Evolutionary conservation across 2,329 filamentous ascomycete genomes (phyloP), one percentile per base, ranked within the genome.

Genomic region (Aspergillus fischeri): DNA sequence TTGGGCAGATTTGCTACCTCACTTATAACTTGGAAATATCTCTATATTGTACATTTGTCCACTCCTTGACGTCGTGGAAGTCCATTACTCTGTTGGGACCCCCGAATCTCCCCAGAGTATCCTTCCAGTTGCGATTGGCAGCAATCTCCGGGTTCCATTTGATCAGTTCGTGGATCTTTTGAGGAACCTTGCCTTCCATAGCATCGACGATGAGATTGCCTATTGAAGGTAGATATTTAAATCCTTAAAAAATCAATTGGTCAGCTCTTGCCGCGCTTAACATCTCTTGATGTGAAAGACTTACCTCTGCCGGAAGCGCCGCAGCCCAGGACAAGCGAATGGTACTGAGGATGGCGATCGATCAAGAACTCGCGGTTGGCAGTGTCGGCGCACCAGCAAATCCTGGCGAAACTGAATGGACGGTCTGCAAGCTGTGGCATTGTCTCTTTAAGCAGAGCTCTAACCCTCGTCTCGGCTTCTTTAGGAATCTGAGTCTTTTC

Each of bases 381-480:
- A 0, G 82, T 84, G 61, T 84, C 83, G 0, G 81, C 79, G 58
- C 81, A 82, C 82, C 83, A 84, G 65, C 81, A 84, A 49, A 85
- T 78, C 4, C 80, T 71, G 3, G 79, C 79, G 57, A 81, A 82
- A 51, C 72, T 77, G 52, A 85, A 80, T 0, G 75, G 74, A 1
- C 81, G 75, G 2, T 77, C 65, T 1, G 77, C 75, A 4, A 84
- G 75, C 42, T 83, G 80, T 1, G 82, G 81, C 73, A 84, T 78
- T 1, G 78, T 80, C 51, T 82, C 79, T 6, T 67, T 65, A 17
- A 85, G 67, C 49, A 83, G 81, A 8, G 73, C 69, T 3, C 80
- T 74, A 21, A 81, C 73, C 8, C 78, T 75, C 8, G 67, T 56
- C 61, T 81, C 81, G 0, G 80, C 77, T 49, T 78, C 75, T 0